Evolutionary conservation across 345 rosid genomes (phyloP), one percentile per base, ranked within the genome.

Genomic region (Populus euphratica): DNA sequence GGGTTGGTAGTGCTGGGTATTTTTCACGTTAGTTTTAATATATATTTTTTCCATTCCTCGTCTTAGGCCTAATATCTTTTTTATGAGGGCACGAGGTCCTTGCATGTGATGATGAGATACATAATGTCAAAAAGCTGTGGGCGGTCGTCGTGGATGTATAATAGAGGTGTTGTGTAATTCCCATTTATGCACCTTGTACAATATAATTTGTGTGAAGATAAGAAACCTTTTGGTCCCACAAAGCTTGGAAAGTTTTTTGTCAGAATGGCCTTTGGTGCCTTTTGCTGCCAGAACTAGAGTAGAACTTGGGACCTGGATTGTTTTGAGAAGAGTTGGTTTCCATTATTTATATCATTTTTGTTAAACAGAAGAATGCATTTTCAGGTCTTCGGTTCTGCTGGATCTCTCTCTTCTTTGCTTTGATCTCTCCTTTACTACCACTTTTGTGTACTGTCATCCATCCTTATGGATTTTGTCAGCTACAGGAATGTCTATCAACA

Each of bases 91-190:
- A 17, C 31, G 80, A 18, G 79, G 75, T 69, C 72, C 56, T 72
- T 81, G 27, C 52, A 77, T 82, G 78, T 80, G 78, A 77, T 77
- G 84, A 80, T 82, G 86, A 81, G 82, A 72, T 78, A 78, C 73
- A 74, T 56, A 56, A 44, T 70, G 64, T 73, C 29, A 63, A 56
- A 68, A 83, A 66, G 73, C 68, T 72, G 75, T 86, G 81, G 83
- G 85, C 79, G 81, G 83, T 84, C 79, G 70, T 84, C 81, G 81
- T 81, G 81, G 81, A 29, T 88, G 91, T 90, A 87, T 85, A 72
- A 88, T 87, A 86, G 87, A 84, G 83, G 78, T 82, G 83, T 70
- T 79, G 78, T 87, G 89, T 86, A 86, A 82, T 73, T 79, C 72
- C 44, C 66, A 27, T 71, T 74, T 62, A 35, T 82, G 71, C 76